Base-by-base conservation (phyloP, 1,284 basidiomycete genomes). In the Ceratobasidium sp. region DNA sequence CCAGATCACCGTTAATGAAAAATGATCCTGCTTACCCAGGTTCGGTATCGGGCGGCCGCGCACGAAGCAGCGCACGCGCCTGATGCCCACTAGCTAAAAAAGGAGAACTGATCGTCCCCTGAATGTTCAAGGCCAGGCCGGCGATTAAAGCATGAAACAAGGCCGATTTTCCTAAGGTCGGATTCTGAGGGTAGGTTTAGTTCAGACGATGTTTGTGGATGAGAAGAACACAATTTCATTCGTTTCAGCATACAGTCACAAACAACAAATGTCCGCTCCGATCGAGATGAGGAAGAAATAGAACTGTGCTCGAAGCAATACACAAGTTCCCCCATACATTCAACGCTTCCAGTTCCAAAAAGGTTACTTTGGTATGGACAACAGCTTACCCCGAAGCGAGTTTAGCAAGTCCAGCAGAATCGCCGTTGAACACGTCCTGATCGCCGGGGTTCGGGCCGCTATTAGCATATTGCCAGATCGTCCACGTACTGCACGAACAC, bases 381-480 rank as follows among this genome's bases (percentile, higher is more conserved):
- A 13, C n/a, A 17, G 7, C 20, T 78, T 44, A 73, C 42, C 77
- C 77, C 23, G 68, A 64, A 64, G 77, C 77, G n/a, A 67, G 57
- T 33, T 61, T 62, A 28, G 42, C 57, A 48, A 78, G 70, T 10
- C 50, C 77, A 67, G 77, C 70, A 52, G 62, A 38, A 40, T 67
- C 71, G 1, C 70, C 77, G 38, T 78, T 78, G 61, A 65, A 78
- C 40, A 50, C 73, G 40, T 83, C 54, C 20, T 62, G 67, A 80
- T 91, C 91, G 38, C 91, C 91, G 38, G 89, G 89, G 80, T 88
- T 89, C 38, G 57, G 73, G 4, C 89, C 87, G 7, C 85, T 86
- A 80, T 90, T 87, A 3, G 88, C 87, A 77, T 88, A 89, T 82
- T 92, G 91, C 91, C 91, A 92, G 84, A 92, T 91, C 0, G 91